Conservation (phyloP, 208 protist genomes). For the Strigomonas culicis region DNA sequence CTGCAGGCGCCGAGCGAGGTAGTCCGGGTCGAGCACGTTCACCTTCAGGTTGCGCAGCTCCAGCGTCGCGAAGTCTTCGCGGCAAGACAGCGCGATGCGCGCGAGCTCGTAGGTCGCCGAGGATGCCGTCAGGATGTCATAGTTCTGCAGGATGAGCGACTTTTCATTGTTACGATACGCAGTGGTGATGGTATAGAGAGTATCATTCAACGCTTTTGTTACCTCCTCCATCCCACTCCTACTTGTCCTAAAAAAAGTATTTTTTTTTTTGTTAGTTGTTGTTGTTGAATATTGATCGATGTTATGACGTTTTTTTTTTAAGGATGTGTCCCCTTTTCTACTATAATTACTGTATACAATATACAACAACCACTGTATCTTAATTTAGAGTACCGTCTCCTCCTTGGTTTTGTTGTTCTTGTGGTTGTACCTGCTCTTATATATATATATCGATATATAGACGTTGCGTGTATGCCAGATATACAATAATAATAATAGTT, state of each 20-base stretch:
- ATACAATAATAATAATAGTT: constrained; percentile 9
- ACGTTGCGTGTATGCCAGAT: not conserved
- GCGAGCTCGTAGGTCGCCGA: constrained; percentile 31
- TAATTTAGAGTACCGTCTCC: too few species aligned
- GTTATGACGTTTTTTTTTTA: too few species aligned
- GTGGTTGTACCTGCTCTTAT: not conserved
- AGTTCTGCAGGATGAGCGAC: constrained; percentile 63
- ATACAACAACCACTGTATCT: too few species aligned
- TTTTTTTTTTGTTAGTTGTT: too few species aligned
- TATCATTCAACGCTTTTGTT: constrained; percentile 11
- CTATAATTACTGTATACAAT: too few species aligned
- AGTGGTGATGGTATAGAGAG: constrained; percentile 19
- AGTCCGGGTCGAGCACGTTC: constrained; percentile 42
- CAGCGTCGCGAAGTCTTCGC: constrained; percentile 28
- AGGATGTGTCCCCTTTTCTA: too few species aligned
- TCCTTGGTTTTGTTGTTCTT: not conserved
- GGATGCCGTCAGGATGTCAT: constrained; percentile 64
- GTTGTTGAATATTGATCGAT: too few species aligned
- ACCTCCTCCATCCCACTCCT: constrained; percentile 11
- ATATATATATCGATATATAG: not conserved
- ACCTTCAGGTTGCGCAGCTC: constrained; percentile 21
- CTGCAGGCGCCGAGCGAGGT: constrained; percentile 29
- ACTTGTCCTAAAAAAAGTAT: too few species aligned
- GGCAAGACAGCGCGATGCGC: constrained; percentile 16
- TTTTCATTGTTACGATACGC: constrained; percentile 49